A percentile compares a stretch with the other conserved stretches of the same genome.
Conservation (phyloP, 2,329 filamentous ascomycete genomes). For the Neoscytalidium dimidiatum region DNA sequence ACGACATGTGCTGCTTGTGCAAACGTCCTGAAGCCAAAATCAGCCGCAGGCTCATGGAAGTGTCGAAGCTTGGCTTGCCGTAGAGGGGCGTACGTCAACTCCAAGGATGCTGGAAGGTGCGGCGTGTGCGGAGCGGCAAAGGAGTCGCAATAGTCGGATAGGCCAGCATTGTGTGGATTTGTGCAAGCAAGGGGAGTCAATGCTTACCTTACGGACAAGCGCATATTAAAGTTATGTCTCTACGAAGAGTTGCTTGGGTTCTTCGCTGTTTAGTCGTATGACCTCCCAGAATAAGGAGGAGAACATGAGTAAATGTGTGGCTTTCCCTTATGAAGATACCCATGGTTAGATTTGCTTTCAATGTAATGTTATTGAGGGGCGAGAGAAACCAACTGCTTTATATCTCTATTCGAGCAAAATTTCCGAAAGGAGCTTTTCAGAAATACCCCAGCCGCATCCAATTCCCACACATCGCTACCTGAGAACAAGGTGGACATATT, state of each 20-base stretch:
- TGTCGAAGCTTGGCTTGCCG: slow-evolving; percentile 61
- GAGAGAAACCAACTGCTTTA: no score
- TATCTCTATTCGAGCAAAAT: neutral
- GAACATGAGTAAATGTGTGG: no score
- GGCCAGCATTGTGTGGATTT: neutral
- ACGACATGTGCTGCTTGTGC: slow-evolving; percentile 69
- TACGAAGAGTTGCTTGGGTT: no score
- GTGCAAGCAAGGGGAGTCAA: neutral
- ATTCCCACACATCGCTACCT: no score
- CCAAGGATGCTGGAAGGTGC: slow-evolving; percentile 68
- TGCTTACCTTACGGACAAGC: neutral
- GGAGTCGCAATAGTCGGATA: neutral
- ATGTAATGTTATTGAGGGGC: no score
- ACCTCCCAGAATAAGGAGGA: no score
- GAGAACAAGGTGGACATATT: neutral
- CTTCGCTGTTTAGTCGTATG: no score
- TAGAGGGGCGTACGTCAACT: slow-evolving; percentile 64
- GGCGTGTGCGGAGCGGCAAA: slow-evolving; percentile 62
- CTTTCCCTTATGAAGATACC: no score
- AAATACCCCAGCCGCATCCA: no score
- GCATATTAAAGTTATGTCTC: no score
- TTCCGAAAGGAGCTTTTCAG: no score
- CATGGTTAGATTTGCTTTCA: no score
- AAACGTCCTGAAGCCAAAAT: slow-evolving; percentile 63
- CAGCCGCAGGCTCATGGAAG: slow-evolving; percentile 62